Evolutionary conservation across 331 rosid species (phyloP), one percentile per base, ranked within the genome.

Genomic region (Rhamnella rubrinervis): DNA sequence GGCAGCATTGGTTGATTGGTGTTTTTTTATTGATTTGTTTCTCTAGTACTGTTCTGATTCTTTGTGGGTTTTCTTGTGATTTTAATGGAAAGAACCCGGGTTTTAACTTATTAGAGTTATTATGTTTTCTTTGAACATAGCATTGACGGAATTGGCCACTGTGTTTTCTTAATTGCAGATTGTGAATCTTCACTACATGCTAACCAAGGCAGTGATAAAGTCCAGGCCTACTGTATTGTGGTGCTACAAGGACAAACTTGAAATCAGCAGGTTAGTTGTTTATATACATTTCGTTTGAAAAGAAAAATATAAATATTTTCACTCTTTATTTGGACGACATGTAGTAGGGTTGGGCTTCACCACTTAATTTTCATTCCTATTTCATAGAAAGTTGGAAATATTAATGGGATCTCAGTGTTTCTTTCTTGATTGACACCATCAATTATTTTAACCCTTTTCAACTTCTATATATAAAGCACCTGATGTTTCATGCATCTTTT

Each of bases 221-320:
- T 86, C 96, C n/a, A 80, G 84, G 74, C 98, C 95, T 56, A 79
- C 74, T 59, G 97, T 81, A 39, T 74, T 93, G 38, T 93, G 98
- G 98, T 91, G 98, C 81, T 93, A 93, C 82, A 91, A 80, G 84
- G 85, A 87, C 74, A 93, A 89, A 82, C 98, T 93, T 71, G 97
- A 91, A 35, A 82, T 91, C 51, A 93, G 98, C 97, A 93, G 98
- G 98, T 93, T 78, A 4, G 1, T 58, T 78, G 35, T 19, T 61
- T 63, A 16, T 20, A 4, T 52, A 31, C 7, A 25, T 21, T 16
- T 23, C 26, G 16, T 44, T 44, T 44, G 49, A 14, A 9, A 9
- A 44, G 13, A 40, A 40, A 7, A 40, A 7, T 23, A 39, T 39
- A 39, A 39, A 39, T 8, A 7, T 0, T 40, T 40, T 7, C 8